These are phyloP conservation scores for Lablab purpureus DNA, from an alignment of 306 rosid genomes.

Conservation along the genomic window DNA sequence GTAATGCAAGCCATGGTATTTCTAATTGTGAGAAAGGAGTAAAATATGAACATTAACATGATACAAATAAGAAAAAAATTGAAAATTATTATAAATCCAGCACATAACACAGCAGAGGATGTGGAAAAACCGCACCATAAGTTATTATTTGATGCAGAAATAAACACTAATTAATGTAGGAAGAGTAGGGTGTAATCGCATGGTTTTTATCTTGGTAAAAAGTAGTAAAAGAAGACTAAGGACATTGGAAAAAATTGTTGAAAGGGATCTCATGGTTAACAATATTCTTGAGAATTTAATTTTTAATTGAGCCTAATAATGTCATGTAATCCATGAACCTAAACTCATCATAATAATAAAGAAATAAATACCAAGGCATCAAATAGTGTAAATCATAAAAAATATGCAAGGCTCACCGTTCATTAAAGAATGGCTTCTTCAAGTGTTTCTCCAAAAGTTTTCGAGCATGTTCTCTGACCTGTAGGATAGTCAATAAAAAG, in stretches of 20 bases:
- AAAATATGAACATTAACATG: no score
- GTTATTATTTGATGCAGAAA: no score
- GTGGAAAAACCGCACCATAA: no score
- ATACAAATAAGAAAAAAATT: no score
- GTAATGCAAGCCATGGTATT: no score
- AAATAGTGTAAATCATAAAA: conserved; percentile 16
- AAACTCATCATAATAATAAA: background rate
- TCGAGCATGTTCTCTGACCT: conserved; percentile 97
- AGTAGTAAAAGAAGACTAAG: background rate
- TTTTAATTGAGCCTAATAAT: background rate
- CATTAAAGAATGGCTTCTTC: conserved; percentile 83
- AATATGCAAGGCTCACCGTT: conserved; percentile 61
- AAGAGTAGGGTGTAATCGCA: background rate
- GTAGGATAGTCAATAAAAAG: conserved; percentile 33
- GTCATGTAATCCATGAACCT: background rate
- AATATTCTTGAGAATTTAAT: background rate
- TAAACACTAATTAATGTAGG: background rate
- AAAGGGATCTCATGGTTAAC: background rate
- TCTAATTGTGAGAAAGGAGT: no score
- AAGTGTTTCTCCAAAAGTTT: conserved; percentile 85
- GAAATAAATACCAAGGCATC: background rate
- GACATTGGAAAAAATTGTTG: background rate
- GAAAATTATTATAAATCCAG: no score
- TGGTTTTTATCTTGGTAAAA: background rate
- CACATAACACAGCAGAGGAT: no score